These are phyloP conservation scores for Candida incommunis DNA, from an alignment of 805 yeast species.

Conservation along the genomic window DNA sequence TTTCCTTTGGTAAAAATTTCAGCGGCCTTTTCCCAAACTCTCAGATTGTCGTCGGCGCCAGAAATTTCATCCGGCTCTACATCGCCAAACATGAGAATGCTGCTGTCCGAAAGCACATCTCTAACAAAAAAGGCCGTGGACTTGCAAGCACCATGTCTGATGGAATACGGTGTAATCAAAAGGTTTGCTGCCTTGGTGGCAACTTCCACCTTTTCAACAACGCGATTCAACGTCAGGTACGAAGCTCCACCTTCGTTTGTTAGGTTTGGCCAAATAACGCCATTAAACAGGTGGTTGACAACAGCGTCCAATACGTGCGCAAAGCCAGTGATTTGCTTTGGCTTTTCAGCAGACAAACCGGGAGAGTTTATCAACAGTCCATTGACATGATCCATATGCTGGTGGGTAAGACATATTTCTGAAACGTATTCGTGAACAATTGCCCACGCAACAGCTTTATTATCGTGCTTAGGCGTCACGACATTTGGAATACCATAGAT, in stretches of 20 bases:
- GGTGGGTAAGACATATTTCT: conserved; percentile 45
- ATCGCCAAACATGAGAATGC: conserved; percentile 66
- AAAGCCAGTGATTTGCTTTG: conserved; percentile 41
- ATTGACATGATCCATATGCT: conserved; percentile 71
- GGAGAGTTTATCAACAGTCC: conserved; percentile 65
- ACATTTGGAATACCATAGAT: not conserved
- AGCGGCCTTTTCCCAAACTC: conserved; percentile 47
- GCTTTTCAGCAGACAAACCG: conserved; percentile 21
- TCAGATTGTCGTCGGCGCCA: conserved; percentile 20
- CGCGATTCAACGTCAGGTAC: conserved; percentile 6
- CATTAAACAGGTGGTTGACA: conserved; percentile 50
- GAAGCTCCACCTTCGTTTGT: conserved; percentile 18
- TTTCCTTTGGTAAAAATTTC: conserved; percentile 26
- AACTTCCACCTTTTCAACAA: conserved; percentile 2
- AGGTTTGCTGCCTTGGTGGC: conserved; percentile 8
- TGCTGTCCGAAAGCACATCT: conserved; percentile 20
- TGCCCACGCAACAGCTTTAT: conserved; percentile 11
- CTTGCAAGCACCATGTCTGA: conserved; percentile 24
- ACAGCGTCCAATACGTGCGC: conserved; percentile 38
- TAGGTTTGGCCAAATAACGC: conserved; percentile 67
- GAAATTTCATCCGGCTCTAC: conserved; percentile 55
- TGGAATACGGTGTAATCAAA: conserved; percentile 9
- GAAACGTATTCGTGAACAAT: conserved; percentile 15
- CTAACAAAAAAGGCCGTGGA: conserved; percentile 50
- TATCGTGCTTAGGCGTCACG: not conserved